Percentiles rank a stretch among this genome's conserved stretches.
These are phyloP conservation scores for Sugiyamaella pinicola DNA, from an alignment of 1,139 yeast genomes.

Conservation along the genomic window DNA sequence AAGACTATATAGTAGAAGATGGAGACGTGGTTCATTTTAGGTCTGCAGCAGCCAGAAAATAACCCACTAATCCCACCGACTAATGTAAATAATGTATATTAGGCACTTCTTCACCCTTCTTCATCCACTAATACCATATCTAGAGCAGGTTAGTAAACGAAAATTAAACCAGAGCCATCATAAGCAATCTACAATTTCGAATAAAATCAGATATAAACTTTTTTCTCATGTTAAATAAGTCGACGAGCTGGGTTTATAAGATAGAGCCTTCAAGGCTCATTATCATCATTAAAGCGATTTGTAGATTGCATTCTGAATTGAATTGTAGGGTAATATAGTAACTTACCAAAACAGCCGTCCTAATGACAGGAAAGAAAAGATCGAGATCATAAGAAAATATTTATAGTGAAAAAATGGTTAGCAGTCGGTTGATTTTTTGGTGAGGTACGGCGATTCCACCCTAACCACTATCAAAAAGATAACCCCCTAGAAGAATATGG, in stretches of 20 bases:
- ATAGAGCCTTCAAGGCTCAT: slow-evolving; percentile 34
- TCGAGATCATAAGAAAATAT: slow-evolving; percentile 3
- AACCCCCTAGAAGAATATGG: too few relatives aligned
- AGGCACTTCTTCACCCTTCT: too few relatives aligned
- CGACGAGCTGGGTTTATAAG: slow-evolving; percentile 43
- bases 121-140: too few relatives aligned
- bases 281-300: slow-evolving; percentile 34
- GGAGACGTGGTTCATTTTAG: slow-evolving; percentile 74
- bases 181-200: slow-evolving; percentile 18
- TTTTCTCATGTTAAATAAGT: slow-evolving; percentile 37
- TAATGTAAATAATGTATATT: slow-evolving; percentile 2
- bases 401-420: slow-evolving; percentile 6
- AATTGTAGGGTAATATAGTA: neutral
- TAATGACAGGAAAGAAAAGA: neutral
- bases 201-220: slow-evolving; percentile 25
- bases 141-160: neutral
- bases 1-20: slow-evolving; percentile 70
- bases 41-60: slow-evolving; percentile 24
- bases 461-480: slow-evolving; percentile 3
- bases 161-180: neutral
- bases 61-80: too few relatives aligned
- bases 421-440: neutral
- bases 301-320: slow-evolving; percentile 4
- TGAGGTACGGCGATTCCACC: neutral
- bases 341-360: neutral